Base-by-base conservation (phyloP, 2,329 filamentous ascomycete genomes). In the Alternaria conjuncta region DNA sequence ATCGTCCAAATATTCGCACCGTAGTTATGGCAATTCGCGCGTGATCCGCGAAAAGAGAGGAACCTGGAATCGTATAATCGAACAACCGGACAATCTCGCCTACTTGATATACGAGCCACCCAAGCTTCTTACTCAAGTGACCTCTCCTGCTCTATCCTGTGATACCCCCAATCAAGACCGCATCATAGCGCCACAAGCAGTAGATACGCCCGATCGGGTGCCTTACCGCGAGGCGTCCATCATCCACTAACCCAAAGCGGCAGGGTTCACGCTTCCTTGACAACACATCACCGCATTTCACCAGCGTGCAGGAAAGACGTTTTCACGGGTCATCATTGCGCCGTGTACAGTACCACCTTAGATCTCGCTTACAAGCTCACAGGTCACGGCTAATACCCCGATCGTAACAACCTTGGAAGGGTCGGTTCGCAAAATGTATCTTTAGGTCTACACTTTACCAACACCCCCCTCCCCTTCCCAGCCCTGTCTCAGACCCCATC, bases 161-260 rank as follows among this genome's bases (percentile, higher is more conserved):
- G 44, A 21, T 13, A 49, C 26, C 28, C 28, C 60, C 30, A 55
- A 55, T 45, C 45, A 55, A 50, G 30, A 60, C 41, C 23, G 50
- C 56, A 60, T 11, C 20, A 51, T 54, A 45, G 53, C 58, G 53
- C 66, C 55, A 58, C 51, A 54, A 50, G 20, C 12, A 15, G 18
- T 28, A 23, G 50, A 61, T 63, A 65, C 45, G 56, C 66, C 55
- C 28, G 20, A 67, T 67, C 49, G 30, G 64, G 66, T 55, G 59
- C 47, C 64, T 55, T 69, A 64, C 49, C 54, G 64, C 66, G 59
- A 67, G 66, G 55, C 55, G 55, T 21, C 45, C 54, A 60, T 56
- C 49, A 58, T 55, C 57, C 63, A 30, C 63, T 65, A 65, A 58
- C 25, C 45, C 61, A 20, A 55, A 49, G 51, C 21, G 47, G 32